phyloP scores from a whole-genome alignment of 2,329 filamentous ascomycete species.

The Lecanicillium sp. region DNA sequence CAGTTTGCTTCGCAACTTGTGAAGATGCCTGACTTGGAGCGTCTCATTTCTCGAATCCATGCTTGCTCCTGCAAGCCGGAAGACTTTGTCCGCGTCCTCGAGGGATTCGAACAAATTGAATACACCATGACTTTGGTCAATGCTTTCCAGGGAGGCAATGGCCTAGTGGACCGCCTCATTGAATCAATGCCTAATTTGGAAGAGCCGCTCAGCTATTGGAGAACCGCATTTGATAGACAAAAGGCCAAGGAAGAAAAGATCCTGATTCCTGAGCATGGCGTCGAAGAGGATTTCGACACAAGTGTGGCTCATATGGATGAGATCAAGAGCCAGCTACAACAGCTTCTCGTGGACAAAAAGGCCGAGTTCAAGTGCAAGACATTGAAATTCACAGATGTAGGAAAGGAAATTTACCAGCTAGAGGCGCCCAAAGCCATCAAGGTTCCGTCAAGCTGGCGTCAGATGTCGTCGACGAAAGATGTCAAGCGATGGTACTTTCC shows the following conservation, averaged over 20 bases:
- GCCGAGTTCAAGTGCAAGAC: constrained; percentile 65
- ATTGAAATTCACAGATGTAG: constrained; percentile 73
- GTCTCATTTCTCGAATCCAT: constrained; percentile 89
- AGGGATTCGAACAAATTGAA: constrained; percentile 96
- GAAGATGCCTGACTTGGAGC: constrained; percentile 89
- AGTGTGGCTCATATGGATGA: constrained; percentile 70
- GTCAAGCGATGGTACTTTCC: constrained; percentile 93
- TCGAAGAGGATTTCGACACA: constrained; percentile 86
- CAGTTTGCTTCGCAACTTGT: constrained; percentile 81
- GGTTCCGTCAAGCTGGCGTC: constrained; percentile 82
- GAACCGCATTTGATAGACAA: constrained; percentile 77
- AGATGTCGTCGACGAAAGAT: constrained; percentile 88
- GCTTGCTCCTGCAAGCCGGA: constrained; percentile 83
- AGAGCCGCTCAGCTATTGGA: constrained; percentile 73
- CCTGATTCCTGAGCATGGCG: constrained; percentile 75
- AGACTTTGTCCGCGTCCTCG: constrained; percentile 87
- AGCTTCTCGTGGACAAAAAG: constrained; percentile 62
- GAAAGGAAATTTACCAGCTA: constrained; percentile 95
- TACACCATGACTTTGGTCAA: constrained; percentile 79
- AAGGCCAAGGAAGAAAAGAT: constrained; percentile 73
- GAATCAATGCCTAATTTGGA: constrained; percentile 77
- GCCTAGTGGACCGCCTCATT: constrained; percentile 77
- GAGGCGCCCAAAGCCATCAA: constrained; percentile 81
- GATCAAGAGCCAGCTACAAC: constrained; percentile 64
- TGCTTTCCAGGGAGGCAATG: constrained; percentile 66